Conservation (phyloP, 345 rosid genomes). For the Eucalyptus rudis region DNA sequence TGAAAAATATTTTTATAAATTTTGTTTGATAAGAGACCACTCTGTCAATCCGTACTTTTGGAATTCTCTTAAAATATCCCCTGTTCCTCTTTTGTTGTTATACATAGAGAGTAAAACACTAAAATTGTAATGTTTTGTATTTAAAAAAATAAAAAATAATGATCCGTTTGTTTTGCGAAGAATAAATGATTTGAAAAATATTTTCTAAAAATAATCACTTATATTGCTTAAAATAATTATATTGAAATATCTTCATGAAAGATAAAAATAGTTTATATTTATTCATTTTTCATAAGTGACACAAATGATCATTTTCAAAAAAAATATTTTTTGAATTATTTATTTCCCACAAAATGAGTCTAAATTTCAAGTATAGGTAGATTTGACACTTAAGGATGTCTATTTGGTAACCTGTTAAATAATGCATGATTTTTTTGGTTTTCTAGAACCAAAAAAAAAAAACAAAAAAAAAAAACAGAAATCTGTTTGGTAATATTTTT, state of each 20-base stretch:
- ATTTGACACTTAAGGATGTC: neutral
- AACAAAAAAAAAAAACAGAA: too few relatives aligned
- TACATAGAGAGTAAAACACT: neutral
- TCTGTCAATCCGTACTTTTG: neutral
- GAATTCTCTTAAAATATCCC: neutral
- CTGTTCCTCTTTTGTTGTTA: neutral
- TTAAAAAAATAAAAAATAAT: neutral
- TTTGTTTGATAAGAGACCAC: too few relatives aligned
- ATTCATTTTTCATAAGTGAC: rapidly evolving
- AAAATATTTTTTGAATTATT: neutral
- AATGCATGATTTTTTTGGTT: too few relatives aligned
- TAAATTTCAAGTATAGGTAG: neutral
- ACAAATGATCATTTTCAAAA: neutral
- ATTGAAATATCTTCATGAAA: neutral
- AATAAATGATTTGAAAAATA: neutral
- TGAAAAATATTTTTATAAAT: too few relatives aligned
- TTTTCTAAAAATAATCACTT: neutral
- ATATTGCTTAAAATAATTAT: too few relatives aligned
- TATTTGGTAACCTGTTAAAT: too few relatives aligned
- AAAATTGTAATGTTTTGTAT: neutral
- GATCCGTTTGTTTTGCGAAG: neutral
- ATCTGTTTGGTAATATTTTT: too few relatives aligned
- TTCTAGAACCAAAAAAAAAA: too few relatives aligned
- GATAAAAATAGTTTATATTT: too few relatives aligned
- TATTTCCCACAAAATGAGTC: neutral